A percentile compares a stretch with the other conserved stretches of the same genome.
phyloP scores from a whole-genome alignment of 2,329 filamentous ascomycete genomes.

The Cladorrhinum sp. region DNA sequence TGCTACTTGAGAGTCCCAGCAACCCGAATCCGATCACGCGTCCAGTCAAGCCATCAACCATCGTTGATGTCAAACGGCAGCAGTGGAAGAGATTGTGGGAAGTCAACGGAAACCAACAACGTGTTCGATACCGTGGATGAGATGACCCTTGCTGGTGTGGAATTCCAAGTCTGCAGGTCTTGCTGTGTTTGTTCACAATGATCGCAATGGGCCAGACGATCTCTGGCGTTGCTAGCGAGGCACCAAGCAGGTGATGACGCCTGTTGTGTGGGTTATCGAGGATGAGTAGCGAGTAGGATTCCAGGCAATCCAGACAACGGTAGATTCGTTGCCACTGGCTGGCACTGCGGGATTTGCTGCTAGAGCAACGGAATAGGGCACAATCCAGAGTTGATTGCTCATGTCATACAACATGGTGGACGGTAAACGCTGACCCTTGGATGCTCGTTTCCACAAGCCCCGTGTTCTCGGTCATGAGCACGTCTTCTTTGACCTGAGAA shows the following conservation, averaged over 20 bases:
- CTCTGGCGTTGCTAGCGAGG: background rate
- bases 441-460: background rate
- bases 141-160: background rate
- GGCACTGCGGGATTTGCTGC: background rate
- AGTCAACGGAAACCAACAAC: background rate
- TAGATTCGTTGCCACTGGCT: background rate
- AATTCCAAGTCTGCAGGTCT: background rate
- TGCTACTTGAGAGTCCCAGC: background rate
- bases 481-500: background rate
- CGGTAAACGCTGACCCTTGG: background rate
- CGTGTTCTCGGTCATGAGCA: background rate
- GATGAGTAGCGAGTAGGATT: background rate
- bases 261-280: background rate
- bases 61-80: background rate
- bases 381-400: background rate
- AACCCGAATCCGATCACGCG: background rate
- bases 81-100: no score
- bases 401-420: background rate
- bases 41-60: no score
- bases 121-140: background rate
- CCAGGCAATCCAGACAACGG: background rate
- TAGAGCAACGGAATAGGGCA: background rate
- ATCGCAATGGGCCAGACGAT: background rate
- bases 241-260: constrained; percentile 5
- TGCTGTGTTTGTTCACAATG: background rate